Base-by-base conservation (phyloP, 2,329 filamentous ascomycete species). In the Neonectria magnoliae region DNA sequence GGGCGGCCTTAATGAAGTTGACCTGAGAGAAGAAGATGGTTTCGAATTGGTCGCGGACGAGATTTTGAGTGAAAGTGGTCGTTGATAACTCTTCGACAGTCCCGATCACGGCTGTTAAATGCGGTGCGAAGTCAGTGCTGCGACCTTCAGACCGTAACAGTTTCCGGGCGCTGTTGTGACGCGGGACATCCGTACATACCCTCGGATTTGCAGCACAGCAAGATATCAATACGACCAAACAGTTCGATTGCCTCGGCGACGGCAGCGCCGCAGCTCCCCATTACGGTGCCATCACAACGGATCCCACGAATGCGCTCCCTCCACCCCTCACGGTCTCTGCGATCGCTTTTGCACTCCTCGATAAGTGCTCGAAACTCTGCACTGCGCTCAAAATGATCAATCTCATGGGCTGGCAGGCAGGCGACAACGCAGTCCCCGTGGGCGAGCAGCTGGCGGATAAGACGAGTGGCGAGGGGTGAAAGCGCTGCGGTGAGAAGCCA, bases 21-120 rank as follows among this genome's bases (percentile, higher is more conserved):
- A 98, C 91, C 62, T 97, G 94, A 1, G 93, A 93, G 79, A 98
- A 98, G 83, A 97, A 98, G 73, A 97, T 93, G 68, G 90, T 90
- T 78, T 98, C 95, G 77, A 98, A 98, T 77, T 98, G 95, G 75
- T 97, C 93, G 66, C 92, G 89, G 38, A 97, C 91, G 18, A 98
- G 86, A 63, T 91, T 93, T 71, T 91, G 87, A 1, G 93, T 94
- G 47, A 89, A 87, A 5, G 86, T 85, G 25, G 86, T 90, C 31
- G 92, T 91, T 1, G 91, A 90, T 27, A 98, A 84, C 79, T 99
- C 96, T 80, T 98, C 96, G 8, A 98, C 91, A 0, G 93, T 92
- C 44, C 95, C 96, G 36, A 98, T 89, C 33, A 98, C 88, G 68
- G 93, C 93, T 94, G 64, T 44, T 48, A 44, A 27, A 29, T 48